Conservation (phyloP, 306 rosid species). For the Vicia faba region DNA sequence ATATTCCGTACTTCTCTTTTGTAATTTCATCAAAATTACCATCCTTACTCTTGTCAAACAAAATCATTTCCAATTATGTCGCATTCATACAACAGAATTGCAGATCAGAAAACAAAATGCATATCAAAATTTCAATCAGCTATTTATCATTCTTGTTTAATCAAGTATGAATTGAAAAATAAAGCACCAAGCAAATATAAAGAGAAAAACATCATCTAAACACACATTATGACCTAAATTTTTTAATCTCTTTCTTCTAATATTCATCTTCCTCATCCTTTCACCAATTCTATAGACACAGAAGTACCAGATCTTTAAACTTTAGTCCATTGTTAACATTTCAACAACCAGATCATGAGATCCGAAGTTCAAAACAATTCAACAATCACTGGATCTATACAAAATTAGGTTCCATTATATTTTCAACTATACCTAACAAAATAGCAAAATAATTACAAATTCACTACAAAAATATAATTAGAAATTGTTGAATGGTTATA, state of each 20-base stretch:
- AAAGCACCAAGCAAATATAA: constrained; percentile 3
- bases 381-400: constrained; percentile 24
- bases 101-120: constrained; percentile 32
- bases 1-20: not conserved
- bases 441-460: constrained; percentile 15
- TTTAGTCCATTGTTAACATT: constrained; percentile 1
- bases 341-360: constrained; percentile 43
- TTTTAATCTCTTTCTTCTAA: not conserved
- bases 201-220: constrained; percentile 21
- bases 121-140: constrained; percentile 23
- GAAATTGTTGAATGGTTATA: constrained; percentile 9
- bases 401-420: constrained; percentile 18
- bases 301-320: constrained; percentile 22
- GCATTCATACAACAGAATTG: constrained; percentile 22
- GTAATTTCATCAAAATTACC: constrained; percentile 7
- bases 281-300: too few species aligned
- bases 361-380: constrained; percentile 10
- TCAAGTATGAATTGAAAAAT: constrained; percentile 1
- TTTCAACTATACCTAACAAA: constrained; percentile 21
- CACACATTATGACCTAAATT: constrained; percentile 5
- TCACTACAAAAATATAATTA: constrained; percentile 32
- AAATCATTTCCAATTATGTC: not conserved
- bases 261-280: too few species aligned
- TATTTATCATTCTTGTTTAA: constrained; percentile 16
- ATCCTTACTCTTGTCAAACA: constrained; percentile 3